Percentiles rank a stretch among this genome's conserved stretches.
phyloP scores from a whole-genome alignment of 345 rosid species.

The Xanthoceras sorbifolium region DNA sequence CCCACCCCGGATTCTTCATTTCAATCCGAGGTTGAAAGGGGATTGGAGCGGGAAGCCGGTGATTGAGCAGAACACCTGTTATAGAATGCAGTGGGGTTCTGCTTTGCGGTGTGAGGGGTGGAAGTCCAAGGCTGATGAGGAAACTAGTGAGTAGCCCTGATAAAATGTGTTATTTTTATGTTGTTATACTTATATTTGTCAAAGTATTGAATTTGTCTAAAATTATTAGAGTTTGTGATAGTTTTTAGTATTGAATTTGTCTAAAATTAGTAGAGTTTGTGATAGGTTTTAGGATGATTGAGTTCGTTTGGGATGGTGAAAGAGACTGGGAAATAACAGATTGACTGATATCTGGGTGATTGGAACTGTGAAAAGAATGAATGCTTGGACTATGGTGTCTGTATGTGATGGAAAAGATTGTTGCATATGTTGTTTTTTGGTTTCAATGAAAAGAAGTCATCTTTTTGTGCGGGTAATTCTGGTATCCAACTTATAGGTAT shows the following conservation, averaged over 20 bases:
- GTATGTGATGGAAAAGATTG: background rate
- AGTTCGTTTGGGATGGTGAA: background rate
- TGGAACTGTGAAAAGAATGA: background rate
- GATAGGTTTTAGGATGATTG: background rate
- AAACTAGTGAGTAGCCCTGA: constrained; percentile 61
- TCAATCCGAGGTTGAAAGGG: constrained; percentile 88
- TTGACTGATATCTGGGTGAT: constrained; percentile 2
- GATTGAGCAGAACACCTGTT: constrained; percentile 94
- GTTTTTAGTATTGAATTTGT: background rate
- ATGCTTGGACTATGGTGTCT: background rate
- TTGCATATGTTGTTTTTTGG: background rate
- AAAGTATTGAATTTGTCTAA: background rate
- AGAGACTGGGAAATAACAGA: background rate
- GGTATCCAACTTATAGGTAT: too few species aligned
- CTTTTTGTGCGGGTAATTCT: background rate
- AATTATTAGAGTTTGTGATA: too few species aligned
- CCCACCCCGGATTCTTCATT: constrained; percentile 90
- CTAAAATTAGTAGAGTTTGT: too few species aligned
- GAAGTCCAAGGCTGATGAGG: constrained; percentile 75
- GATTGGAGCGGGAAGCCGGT: constrained; percentile 88
- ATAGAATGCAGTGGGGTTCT: constrained; percentile 93
- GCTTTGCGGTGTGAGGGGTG: constrained; percentile 85
- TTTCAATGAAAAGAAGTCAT: background rate
- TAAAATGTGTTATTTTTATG: background rate
- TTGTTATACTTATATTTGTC: background rate